Evolutionary conservation across 2,329 filamentous ascomycete genomes (phyloP).

Genomic region (Cladosporium sp.): DNA sequence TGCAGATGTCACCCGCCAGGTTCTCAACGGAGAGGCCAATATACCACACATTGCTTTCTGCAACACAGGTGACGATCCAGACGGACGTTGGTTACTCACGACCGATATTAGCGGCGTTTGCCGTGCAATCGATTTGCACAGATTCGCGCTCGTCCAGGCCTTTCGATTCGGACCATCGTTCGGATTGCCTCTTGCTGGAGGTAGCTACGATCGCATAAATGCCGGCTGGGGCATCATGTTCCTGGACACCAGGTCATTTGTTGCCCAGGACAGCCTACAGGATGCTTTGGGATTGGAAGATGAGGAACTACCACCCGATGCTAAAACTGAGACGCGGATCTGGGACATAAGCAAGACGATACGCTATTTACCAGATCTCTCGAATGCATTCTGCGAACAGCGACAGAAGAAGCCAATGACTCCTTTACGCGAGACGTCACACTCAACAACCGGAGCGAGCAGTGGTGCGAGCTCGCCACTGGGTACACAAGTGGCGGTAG

Average conservation of each 20-base stretch:
- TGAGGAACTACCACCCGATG: constrained; percentile 18
- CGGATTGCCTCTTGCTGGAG: not conserved
- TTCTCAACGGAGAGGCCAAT: constrained; percentile 35
- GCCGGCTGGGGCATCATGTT: constrained; percentile 36
- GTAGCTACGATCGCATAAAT: constrained; percentile 27
- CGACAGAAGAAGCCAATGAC: not conserved
- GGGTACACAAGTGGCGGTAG: not conserved
- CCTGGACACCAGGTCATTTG: constrained; percentile 34
- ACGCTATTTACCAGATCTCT: constrained; percentile 18
- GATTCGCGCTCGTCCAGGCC: constrained; percentile 19
- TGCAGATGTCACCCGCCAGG: constrained; percentile 7
- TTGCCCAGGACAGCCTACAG: constrained; percentile 18
- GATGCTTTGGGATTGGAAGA: constrained; percentile 24
- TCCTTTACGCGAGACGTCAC: not conserved
- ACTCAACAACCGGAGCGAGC: not conserved
- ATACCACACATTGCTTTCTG: constrained; percentile 56
- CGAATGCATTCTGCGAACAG: constrained; percentile 11
- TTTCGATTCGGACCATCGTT: constrained; percentile 22
- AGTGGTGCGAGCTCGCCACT: constrained; percentile 1
- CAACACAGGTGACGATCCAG: constrained; percentile 52
- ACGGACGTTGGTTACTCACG: constrained; percentile 53
- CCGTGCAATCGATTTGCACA: constrained; percentile 27
- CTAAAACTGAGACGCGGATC: constrained; percentile 14
- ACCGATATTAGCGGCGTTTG: constrained; percentile 46
- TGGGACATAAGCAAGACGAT: constrained; percentile 30